These are phyloP conservation scores for Datisca glomerata DNA, from an alignment of 306 rosid genomes.

Conservation along the genomic window DNA sequence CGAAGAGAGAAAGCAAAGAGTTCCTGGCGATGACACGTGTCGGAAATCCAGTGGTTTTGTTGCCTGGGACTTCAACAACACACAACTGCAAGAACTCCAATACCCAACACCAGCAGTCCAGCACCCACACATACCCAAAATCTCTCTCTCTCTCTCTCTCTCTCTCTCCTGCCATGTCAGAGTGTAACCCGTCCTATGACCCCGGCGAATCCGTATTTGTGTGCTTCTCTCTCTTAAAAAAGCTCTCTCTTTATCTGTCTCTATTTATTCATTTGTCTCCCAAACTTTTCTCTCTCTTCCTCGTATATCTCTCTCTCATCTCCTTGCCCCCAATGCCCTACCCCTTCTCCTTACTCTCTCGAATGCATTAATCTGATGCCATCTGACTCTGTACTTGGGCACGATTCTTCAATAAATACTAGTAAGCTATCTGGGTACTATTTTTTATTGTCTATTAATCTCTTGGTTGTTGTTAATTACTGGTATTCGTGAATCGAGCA, in stretches of 20 bases:
- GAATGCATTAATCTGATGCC: slow-evolving; percentile 24
- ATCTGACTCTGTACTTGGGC: slow-evolving; percentile 15
- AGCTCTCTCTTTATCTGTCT: slow-evolving; percentile 22
- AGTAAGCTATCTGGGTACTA: slow-evolving; percentile 30
- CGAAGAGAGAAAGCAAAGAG: slow-evolving; percentile 4
- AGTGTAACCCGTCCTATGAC: slow-evolving; percentile 73
- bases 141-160: slow-evolving; percentile 11
- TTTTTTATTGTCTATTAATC: slow-evolving; percentile 10
- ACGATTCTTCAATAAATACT: slow-evolving; percentile 44
- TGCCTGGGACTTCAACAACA: slow-evolving; percentile 21
- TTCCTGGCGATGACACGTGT: slow-evolving; percentile 12
- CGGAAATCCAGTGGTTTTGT: slow-evolving; percentile 14
- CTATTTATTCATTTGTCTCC: slow-evolving; percentile 41
- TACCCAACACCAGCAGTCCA: slow-evolving; percentile 13
- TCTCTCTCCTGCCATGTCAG: slow-evolving; percentile 91
- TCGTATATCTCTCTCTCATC: slow-evolving; percentile 26
- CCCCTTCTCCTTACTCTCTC: slow-evolving; percentile 13
- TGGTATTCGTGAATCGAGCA: slow-evolving; percentile 13
- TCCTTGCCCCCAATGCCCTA: slow-evolving; percentile 48
- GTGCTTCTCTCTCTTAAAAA: slow-evolving; percentile 22
- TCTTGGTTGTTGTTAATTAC: slow-evolving; percentile 17
- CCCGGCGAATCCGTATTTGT: slow-evolving; percentile 89
- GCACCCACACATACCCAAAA: background rate
- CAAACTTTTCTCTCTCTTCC: slow-evolving; percentile 45
- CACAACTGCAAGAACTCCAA: slow-evolving; percentile 18